Conservation (phyloP, 805 yeast species). For the Wickerhamiella siamensis region DNA sequence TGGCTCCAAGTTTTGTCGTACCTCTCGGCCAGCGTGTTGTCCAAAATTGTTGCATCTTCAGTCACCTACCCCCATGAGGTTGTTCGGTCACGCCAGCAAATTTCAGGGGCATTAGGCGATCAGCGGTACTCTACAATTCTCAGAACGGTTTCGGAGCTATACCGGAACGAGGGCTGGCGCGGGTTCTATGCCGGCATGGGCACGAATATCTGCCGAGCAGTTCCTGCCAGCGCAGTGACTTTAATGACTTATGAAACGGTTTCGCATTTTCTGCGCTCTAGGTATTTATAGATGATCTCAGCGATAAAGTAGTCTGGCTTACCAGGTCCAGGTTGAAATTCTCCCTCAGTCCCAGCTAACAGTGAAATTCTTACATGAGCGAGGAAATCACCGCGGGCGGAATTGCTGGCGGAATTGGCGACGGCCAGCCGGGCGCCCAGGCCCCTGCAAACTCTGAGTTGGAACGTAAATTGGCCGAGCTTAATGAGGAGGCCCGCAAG, state of each 20-base stretch:
- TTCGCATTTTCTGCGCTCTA: constrained; percentile 8
- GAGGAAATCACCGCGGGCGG: no score
- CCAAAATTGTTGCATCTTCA: constrained; percentile 79
- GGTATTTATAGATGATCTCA: not conserved
- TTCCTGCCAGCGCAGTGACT: constrained; percentile 93
- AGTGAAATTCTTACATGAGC: not conserved
- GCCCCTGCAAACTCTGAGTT: not conserved
- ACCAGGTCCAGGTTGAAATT: no score
- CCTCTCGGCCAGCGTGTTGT: constrained; percentile 55
- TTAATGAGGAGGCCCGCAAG: constrained; percentile 50
- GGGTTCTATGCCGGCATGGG: constrained; percentile 87
- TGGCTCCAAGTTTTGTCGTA: constrained; percentile 28
- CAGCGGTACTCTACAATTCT: constrained; percentile 24
- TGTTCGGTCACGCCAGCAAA: constrained; percentile 79
- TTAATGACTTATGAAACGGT: constrained; percentile 67
- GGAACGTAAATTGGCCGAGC: constrained; percentile 18
- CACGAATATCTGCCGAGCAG: constrained; percentile 75
- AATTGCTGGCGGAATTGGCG: no score
- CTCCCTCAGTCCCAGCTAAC: no score
- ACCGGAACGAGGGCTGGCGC: constrained; percentile 51
- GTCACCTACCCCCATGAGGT: constrained; percentile 94
- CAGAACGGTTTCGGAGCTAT: constrained; percentile 29
- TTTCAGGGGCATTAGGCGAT: constrained; percentile 26
- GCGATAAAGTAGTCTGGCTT: not conserved
- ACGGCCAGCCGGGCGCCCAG: not conserved